Base-by-base conservation (phyloP, 2,329 filamentous ascomycete genomes). In the Neonectria faginata region DNA sequence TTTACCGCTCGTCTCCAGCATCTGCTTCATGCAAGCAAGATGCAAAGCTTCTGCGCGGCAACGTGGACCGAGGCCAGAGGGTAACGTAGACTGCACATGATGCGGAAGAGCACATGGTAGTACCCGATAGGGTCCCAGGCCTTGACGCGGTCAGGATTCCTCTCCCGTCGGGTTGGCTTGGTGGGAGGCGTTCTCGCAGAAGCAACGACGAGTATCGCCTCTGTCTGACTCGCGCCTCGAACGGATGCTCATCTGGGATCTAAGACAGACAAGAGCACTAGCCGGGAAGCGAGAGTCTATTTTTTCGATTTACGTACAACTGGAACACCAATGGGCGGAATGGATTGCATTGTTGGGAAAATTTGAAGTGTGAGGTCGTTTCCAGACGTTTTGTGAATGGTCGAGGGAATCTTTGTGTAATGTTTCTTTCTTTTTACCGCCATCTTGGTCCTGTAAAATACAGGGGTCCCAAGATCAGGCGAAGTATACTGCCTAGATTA, bases 401-500 rank as follows among this genome's bases (percentile, higher is more conserved):
- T 51, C 44, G 56, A 51, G 48, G 51, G 22, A 16, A 25, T 52
- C 36, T 41, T 55, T 56, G 50, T 52, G 33, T 22, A 54, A 52
- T 41, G 31, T 44, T 25, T 25, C 41, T 54, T 54, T 25, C 44
- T 36, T 33, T n/a, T 33, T 33, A 14, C 58, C 45, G 22, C 60
- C 33, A 5, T 25, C 27, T 25, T 25, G 22, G 22, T 3, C 22
- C 22, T 25, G 22, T 25, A 25, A 3, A 5, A 29, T 29, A 29
- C 27, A 29, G 2, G 27, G 27, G 9, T 8, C 8, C 27, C 27
- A 29, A 29, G 27, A 47, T 53, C 44, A 10, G 3, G 9, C 27
- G 7, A 29, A 9, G 22, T 52, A 57, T 57, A 39, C 54, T 53
- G 47, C 51, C 57, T 66, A 68, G 54, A 68, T 64, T 66, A 68